phyloP scores from a whole-genome alignment of 2,329 filamentous ascomycete species.

The Sporothrix pallida region DNA sequence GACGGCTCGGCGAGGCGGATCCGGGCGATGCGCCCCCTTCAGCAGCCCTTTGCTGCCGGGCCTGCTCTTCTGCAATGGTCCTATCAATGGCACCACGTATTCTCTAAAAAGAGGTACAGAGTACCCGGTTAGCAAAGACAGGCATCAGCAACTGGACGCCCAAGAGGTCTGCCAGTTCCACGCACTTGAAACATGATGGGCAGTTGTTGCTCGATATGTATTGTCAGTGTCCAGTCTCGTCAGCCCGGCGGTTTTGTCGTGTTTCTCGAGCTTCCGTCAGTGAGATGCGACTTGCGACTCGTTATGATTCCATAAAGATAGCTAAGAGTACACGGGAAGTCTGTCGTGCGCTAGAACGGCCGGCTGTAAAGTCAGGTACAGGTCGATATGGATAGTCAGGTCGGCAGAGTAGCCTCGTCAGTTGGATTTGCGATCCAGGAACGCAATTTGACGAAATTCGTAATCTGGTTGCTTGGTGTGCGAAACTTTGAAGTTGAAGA shows the following conservation, averaged over 20 bases:
- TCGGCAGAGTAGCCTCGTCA: neutral
- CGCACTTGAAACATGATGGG: slow-evolving; percentile 42
- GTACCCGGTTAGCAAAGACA: neutral
- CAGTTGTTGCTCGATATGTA: neutral
- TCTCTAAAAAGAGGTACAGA: slow-evolving; percentile 58
- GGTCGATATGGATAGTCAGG: neutral
- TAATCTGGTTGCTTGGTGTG: neutral
- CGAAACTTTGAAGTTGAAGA: neutral
- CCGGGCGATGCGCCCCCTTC: slow-evolving; percentile 51
- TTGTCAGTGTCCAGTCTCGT: neutral
- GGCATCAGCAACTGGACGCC: neutral
- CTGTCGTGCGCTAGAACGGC: neutral
- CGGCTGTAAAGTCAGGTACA: neutral
- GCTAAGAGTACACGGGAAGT: neutral
- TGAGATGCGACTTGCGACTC: slow-evolving; percentile 17
- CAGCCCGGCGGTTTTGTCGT: slow-evolving; percentile 4
- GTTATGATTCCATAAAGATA: slow-evolving; percentile 5
- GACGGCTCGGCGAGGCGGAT: slow-evolving; percentile 45
- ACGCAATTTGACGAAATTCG: neutral
- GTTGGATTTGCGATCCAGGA: neutral
- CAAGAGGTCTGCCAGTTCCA: neutral
- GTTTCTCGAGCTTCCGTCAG: slow-evolving; percentile 15
- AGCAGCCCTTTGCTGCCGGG: slow-evolving; percentile 67
- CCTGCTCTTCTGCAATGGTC: slow-evolving; percentile 89
- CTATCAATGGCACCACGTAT: slow-evolving; percentile 84